Evolutionary conservation across 2,329 filamentous ascomycete species (phyloP).

Genomic region (Emmonsiellopsis sp.): DNA sequence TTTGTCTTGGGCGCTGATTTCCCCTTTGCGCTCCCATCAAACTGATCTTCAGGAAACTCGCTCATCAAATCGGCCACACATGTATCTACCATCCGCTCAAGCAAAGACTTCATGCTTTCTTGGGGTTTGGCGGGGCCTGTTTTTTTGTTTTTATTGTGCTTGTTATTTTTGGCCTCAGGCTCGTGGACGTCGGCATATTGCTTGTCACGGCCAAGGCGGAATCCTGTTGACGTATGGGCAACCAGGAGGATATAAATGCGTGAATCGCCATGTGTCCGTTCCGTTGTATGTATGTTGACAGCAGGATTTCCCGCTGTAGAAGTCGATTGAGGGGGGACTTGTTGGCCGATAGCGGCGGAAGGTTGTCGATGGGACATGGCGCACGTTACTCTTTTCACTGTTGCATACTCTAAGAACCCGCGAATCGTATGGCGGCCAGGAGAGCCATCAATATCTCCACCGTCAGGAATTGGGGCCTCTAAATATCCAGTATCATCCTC

Average conservation of each 20-base stretch:
- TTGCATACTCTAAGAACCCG: slow-evolving; percentile 4
- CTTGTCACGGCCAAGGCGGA: slow-evolving; percentile 43
- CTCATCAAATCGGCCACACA: slow-evolving; percentile 36
- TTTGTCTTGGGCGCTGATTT: slow-evolving; percentile 1
- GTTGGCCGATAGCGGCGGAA: not conserved
- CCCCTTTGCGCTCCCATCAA: slow-evolving; percentile 1
- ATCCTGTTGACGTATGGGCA: slow-evolving; percentile 39
- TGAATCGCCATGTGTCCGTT: slow-evolving; percentile 35
- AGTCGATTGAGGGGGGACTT: not conserved
- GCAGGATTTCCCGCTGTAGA: slow-evolving; percentile 11
- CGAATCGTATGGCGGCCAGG: slow-evolving; percentile 4
- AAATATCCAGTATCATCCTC: not conserved
- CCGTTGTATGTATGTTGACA: slow-evolving; percentile 25
- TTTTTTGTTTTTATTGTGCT: not conserved
- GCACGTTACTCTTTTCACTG: slow-evolving; percentile 2
- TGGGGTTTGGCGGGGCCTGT: not conserved
- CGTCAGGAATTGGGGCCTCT: not conserved
- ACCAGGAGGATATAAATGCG: slow-evolving; percentile 47
- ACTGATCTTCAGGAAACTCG: slow-evolving; percentile 35
- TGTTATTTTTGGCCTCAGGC: slow-evolving; percentile 10
- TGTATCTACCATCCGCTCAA: slow-evolving; percentile 30
- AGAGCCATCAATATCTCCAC: not conserved
- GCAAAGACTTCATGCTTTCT: slow-evolving; percentile 16
- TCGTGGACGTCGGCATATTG: slow-evolving; percentile 30
- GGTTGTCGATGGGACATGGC: not conserved